Base-by-base conservation (phyloP, 495 filamentous ascomycete genomes). In the Talaromyces wortmannii region DNA sequence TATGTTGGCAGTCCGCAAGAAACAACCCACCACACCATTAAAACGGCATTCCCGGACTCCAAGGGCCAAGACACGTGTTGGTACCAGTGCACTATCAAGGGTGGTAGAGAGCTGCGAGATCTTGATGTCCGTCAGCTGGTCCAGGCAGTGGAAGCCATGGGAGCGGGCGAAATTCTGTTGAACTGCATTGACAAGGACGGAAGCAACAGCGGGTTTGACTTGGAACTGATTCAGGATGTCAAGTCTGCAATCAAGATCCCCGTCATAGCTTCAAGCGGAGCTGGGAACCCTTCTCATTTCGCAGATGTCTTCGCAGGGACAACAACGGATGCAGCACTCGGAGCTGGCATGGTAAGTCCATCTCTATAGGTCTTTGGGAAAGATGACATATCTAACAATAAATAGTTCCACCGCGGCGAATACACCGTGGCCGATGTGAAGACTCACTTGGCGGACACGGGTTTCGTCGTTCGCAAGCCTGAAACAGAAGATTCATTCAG, bases 131-230 rank as follows among this genome's bases (percentile, higher is more conserved):
- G 87, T 7, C 87, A 97, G 66, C 77, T 98, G 2, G 87, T 87
- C 6, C 79, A 79, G 59, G 94, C 94, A 7, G 95, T 97, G 15
- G 92, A 97, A 72, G 90, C 90, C 3, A 94, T 98, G 91, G 94
- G 94, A 10, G 84, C 90, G 2, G 94, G 94, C 16, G 94, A 98
- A 75, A 90, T 97, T 40, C 71, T 98, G 40, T 76, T 98, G 40
- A 98, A 98, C 68, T 97, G 91, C 75, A 97, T 98, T 56, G 95
- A 98, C 74, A 91, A 88, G 62, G 94, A 98, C 64, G 94, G 94
- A 42, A 94, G 90, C 55, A 96, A 95, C 67, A 89, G 84, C 66
- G 94, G 94, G 2, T 98, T 97, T 66, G 95, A 98, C 70, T 70
- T 96, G 30, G 95, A 97, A 74, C 73, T 98, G 42, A 90, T 98